Evolutionary conservation across 75 land plant species (phyloP).

Genomic region (Azolla pinnata): DNA sequence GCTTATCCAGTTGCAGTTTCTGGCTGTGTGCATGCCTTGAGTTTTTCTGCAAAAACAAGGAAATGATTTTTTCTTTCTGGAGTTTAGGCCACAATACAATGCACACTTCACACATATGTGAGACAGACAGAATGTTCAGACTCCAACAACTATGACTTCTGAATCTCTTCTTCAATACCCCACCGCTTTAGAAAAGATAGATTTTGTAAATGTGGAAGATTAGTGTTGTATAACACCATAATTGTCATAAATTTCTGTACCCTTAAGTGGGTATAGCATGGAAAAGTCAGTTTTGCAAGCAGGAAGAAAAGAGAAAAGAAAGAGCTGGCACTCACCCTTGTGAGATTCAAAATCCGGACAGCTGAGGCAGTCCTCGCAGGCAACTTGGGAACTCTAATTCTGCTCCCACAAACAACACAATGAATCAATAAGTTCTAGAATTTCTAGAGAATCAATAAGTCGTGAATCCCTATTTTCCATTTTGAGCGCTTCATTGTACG

Average conservation of each 20-base stretch:
- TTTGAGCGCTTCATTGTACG: not conserved
- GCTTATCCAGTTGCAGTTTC: slow-evolving; percentile 6
- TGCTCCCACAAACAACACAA: not conserved
- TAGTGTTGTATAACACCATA: no score
- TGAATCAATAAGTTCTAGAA: not conserved
- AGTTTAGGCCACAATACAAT: no score
- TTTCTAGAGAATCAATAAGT: not conserved
- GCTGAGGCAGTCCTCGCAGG: not conserved
- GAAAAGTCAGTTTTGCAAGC: no score
- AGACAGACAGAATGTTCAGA: no score
- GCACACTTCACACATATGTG: no score
- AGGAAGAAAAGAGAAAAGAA: not conserved
- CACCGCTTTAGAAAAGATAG: no score
- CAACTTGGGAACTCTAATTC: not conserved
- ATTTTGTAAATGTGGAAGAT: slow-evolving; percentile 6
- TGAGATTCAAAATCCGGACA: not conserved
- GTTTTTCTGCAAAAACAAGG: not conserved
- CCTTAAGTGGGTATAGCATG: not conserved
- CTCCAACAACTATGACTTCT: no score
- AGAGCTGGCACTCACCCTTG: not conserved
- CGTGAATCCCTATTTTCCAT: not conserved
- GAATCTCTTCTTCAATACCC: no score
- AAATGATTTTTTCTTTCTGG: no score
- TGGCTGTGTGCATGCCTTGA: not conserved
- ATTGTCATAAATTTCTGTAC: no score